Evolutionary conservation across 164 flowering plant genomes (phyloP).

Genomic region (Vitis labrusca): DNA sequence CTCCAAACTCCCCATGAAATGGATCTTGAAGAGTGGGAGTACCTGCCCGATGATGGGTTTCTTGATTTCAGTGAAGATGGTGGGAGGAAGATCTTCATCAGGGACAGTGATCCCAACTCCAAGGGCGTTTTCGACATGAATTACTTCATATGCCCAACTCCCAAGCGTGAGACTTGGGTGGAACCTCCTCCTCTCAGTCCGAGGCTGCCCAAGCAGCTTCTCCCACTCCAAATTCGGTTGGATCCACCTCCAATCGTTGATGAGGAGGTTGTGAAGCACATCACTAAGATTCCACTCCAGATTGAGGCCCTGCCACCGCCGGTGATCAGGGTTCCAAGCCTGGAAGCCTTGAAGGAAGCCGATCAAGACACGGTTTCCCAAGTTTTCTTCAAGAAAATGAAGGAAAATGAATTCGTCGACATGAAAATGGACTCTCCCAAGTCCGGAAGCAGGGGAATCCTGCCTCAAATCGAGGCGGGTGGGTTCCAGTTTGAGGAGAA

Average conservation of each 20-base stretch:
- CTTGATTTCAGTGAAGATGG: slow-evolving; percentile 27
- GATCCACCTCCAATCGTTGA: slow-evolving; percentile 17
- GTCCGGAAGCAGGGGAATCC: background rate
- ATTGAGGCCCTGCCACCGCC: slow-evolving; percentile 6
- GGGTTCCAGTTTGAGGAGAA: slow-evolving; percentile 29
- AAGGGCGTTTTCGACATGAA: slow-evolving; percentile 31
- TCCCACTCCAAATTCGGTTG: slow-evolving; percentile 28
- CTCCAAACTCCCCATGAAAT: slow-evolving; percentile 14
- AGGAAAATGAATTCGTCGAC: slow-evolving; percentile 68
- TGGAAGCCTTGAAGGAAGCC: slow-evolving; percentile 13
- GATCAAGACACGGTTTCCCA: slow-evolving; percentile 37
- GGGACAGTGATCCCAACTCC: slow-evolving; percentile 6
- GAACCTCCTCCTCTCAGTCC: background rate
- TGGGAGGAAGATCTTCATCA: slow-evolving; percentile 8
- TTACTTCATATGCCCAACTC: slow-evolving; percentile 44
- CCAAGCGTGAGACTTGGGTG: background rate
- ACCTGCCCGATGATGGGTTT: slow-evolving; percentile 39
- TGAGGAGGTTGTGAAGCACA: slow-evolving; percentile 16
- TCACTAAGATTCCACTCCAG: slow-evolving; percentile 19
- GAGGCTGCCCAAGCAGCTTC: slow-evolving; percentile 11
- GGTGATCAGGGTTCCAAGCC: slow-evolving; percentile 2
- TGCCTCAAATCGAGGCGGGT: background rate
- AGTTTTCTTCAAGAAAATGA: slow-evolving; percentile 50
- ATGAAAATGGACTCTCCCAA: slow-evolving; percentile 54
- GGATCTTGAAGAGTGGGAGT: slow-evolving; percentile 61